These are phyloP conservation scores for Oemleria cerasiformis DNA, from an alignment of 306 rosid genomes.

Conservation along the genomic window DNA sequence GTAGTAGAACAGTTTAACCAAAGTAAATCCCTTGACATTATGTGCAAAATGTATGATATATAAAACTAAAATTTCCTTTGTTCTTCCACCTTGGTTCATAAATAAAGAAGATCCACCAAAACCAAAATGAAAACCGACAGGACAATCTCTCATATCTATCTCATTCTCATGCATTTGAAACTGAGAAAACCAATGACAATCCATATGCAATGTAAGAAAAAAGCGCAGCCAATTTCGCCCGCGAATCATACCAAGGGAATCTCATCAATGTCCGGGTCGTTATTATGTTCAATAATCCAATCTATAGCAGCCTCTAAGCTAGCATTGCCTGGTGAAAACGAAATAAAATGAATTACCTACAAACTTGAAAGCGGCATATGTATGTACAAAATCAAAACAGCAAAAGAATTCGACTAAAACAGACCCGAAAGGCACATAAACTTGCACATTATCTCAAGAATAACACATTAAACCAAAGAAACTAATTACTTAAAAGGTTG, in stretches of 20 bases:
- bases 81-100: neutral
- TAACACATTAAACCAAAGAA: neutral
- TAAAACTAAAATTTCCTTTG: neutral
- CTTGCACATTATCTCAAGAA: neutral
- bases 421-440: neutral
- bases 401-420: neutral
- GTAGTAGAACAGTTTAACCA: slow-evolving; percentile 23
- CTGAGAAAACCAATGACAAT: neutral
- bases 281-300: slow-evolving; percentile 75
- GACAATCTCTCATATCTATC: neutral
- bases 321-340: slow-evolving; percentile 48
- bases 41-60: neutral
- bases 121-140: neutral
- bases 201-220: neutral
- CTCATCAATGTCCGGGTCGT: slow-evolving; percentile 64
- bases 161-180: neutral
- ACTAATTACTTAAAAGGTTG: neutral
- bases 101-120: neutral
- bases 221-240: neutral
- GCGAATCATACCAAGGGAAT: slow-evolving; percentile 56
- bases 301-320: slow-evolving; percentile 56
- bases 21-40: neutral
- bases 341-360: slow-evolving; percentile 2
- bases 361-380: neutral
- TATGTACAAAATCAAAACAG: neutral